These are phyloP conservation scores for Microsporum ferrugineum DNA, from an alignment of 2,329 filamentous ascomycete genomes.

Conservation along the genomic window DNA sequence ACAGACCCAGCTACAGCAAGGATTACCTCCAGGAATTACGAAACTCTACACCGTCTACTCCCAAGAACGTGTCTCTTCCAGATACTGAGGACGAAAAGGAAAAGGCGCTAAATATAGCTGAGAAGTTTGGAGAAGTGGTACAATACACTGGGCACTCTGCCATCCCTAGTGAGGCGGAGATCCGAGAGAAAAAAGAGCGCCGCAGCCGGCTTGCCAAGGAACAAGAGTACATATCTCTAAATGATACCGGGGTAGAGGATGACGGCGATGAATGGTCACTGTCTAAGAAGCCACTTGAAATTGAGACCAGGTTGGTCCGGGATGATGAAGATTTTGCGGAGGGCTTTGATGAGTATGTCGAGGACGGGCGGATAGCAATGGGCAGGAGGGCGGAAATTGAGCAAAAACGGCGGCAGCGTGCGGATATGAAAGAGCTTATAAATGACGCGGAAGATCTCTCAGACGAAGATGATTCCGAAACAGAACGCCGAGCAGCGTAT, in stretches of 20 bases:
- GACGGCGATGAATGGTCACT: conserved; percentile 38
- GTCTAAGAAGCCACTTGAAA: conserved; percentile 48
- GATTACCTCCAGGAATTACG: conserved; percentile 79
- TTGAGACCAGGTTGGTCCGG: conserved; percentile 60
- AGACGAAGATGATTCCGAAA: conserved; percentile 53
- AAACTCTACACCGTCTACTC: conserved; percentile 72
- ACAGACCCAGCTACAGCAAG: conserved; percentile 69
- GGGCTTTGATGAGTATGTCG: conserved; percentile 84
- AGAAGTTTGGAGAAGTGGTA: conserved; percentile 38
- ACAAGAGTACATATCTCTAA: conserved; percentile 40
- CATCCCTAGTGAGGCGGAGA: conserved; percentile 74
- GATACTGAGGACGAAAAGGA: conserved; percentile 30
- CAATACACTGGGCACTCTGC: conserved; percentile 26
- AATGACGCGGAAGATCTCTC: conserved; percentile 59
- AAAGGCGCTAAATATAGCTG: conserved; percentile 33
- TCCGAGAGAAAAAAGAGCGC: conserved; percentile 80
- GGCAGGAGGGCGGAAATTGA: conserved; percentile 69
- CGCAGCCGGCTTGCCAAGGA: conserved; percentile 69
- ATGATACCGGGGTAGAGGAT: conserved; percentile 18
- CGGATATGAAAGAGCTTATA: conserved; percentile 76
- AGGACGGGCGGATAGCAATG: conserved; percentile 68
- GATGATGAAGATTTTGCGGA: conserved; percentile 91
- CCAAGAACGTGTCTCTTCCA: conserved; percentile 42
- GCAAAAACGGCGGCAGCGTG: conserved; percentile 51
- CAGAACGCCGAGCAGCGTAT: conserved; percentile 62